Percentiles rank a stretch among this genome's conserved stretches.
These are phyloP conservation scores for Amaranthus cruentus DNA, from an alignment of 148 eudicot genomes.

Conservation along the genomic window DNA sequence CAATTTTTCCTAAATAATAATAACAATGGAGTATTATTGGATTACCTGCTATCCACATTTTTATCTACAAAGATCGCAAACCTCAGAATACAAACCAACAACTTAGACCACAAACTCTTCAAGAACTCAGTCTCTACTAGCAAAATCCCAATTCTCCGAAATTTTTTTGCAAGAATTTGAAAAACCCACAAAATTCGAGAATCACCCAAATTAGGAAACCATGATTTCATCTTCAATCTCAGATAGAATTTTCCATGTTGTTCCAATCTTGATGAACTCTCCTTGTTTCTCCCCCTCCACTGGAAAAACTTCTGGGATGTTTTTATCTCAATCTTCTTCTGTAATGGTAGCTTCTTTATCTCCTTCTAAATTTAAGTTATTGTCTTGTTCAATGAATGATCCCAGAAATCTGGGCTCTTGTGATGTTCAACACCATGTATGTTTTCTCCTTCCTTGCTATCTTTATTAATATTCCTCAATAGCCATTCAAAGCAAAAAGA, in stretches of 20 bases:
- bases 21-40: too few relatives aligned
- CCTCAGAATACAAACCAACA: too few relatives aligned
- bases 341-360: conserved; percentile 21
- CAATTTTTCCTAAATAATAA: too few relatives aligned
- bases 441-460: conserved; percentile 14
- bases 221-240: conserved; percentile 20
- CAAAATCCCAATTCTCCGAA: neutral
- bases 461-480: too few relatives aligned
- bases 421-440: conserved; percentile 23
- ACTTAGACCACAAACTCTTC: too few relatives aligned
- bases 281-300: neutral
- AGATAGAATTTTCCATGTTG: conserved; percentile 13
- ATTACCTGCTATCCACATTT: too few relatives aligned
- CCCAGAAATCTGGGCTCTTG: conserved; percentile 20
- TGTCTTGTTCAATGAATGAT: conserved; percentile 12
- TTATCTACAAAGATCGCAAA: too few relatives aligned
- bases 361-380: conserved; percentile 20
- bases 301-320: conserved; percentile 9
- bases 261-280: conserved; percentile 18
- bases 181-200: neutral
- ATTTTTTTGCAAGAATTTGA: neutral
- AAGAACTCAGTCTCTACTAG: neutral
- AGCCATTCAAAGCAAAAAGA: too few relatives aligned
- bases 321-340: conserved; percentile 12
- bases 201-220: conserved; percentile 12